Evolutionary conservation across 1,139 yeast species (phyloP), one percentile per base, ranked within the genome.

Genomic region (Blastobotrys arbuscula): DNA sequence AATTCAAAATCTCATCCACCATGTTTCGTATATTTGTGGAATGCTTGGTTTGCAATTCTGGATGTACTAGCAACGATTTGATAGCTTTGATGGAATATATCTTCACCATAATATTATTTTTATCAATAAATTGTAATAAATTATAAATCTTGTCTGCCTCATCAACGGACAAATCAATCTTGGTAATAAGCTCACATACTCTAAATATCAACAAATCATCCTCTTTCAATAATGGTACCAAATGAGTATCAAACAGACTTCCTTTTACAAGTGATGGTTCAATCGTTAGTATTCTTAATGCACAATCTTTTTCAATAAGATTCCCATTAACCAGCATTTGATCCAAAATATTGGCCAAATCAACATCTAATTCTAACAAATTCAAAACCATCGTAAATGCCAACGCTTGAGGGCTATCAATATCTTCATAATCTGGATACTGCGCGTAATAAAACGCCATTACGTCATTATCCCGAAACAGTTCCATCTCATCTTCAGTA

Each of bases 381-480:
- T 28, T 40, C n/a, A 19, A 9, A 10, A 35, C n/a, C n/a, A 34
- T 18, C 2, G 9, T 36, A 23, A 6, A 31, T 39, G 24, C 20
- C 23, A 23, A 35, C 12, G 45, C 45, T 21, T 42, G 45, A 15
- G 16, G 7, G 10, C 42, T 33, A 23, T 46, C 24, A n/a, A 30
- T 20, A 31, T 45, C 54, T 18, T 50, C 53, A 9, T 35, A 38
- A 16, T 35, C 38, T n/a, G 50, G 50, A 26, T 26, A 39, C 19
- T 38, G 42, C 26, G 39, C 42, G 21, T 30, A 18, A 19, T 28
- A 16, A 28, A 42, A 42, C 23, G 39, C 36, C 24, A 24, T 33
- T 16, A 43, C 52, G 2, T 54, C 55, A 30, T 52, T 48, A 23
- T 48, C 44, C n/a, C 36, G 30, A 44, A 49, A 52, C 40, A 48